These are phyloP conservation scores for Penicilliopsis zonata DNA, from an alignment of 495 filamentous ascomycete genomes.

Conservation along the genomic window DNA sequence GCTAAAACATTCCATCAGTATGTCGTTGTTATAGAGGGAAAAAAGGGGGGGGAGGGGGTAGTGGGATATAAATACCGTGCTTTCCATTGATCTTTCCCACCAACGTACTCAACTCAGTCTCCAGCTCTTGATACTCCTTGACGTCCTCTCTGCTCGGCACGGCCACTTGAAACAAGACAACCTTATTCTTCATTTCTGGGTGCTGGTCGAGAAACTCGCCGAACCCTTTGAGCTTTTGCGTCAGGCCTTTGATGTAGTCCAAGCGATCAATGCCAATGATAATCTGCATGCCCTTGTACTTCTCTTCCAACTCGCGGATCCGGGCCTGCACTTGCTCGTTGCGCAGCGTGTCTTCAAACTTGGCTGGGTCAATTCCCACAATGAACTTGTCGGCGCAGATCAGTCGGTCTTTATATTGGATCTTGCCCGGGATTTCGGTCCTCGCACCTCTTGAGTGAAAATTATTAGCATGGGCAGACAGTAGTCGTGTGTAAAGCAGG, in stretches of 20 bases:
- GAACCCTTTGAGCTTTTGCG: slow-evolving; percentile 84
- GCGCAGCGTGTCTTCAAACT: slow-evolving; percentile 66
- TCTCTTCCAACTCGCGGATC: slow-evolving; percentile 62
- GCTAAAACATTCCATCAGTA: too few species aligned
- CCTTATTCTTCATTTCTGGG: slow-evolving; percentile 83
- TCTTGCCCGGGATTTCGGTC: slow-evolving; percentile 44
- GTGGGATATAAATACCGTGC: slow-evolving; percentile 10
- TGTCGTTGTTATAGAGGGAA: background rate
- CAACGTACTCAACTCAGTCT: slow-evolving; percentile 79
- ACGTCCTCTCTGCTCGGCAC: slow-evolving; percentile 88
- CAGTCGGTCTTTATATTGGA: slow-evolving; percentile 62
- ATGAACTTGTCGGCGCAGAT: slow-evolving; percentile 75
- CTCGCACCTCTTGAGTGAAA: slow-evolving; percentile 7
- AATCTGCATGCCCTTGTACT: slow-evolving; percentile 77
- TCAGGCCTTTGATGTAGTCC: slow-evolving; percentile 95
- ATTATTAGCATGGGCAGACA: background rate
- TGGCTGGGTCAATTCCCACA: slow-evolving; percentile 87
- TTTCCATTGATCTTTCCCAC: slow-evolving; percentile 87
- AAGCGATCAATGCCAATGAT: slow-evolving; percentile 90
- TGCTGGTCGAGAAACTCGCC: slow-evolving; percentile 86
- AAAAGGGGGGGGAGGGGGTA: background rate
- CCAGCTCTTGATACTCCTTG: slow-evolving; percentile 89
- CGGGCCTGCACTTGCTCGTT: slow-evolving; percentile 65
- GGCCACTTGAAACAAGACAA: slow-evolving; percentile 86
- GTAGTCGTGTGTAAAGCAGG: too few species aligned